A percentile compares a stretch with the other conserved stretches of the same genome.
Conservation (phyloP, 805 yeast genomes). For the Scheffersomyces coipomensis region DNA sequence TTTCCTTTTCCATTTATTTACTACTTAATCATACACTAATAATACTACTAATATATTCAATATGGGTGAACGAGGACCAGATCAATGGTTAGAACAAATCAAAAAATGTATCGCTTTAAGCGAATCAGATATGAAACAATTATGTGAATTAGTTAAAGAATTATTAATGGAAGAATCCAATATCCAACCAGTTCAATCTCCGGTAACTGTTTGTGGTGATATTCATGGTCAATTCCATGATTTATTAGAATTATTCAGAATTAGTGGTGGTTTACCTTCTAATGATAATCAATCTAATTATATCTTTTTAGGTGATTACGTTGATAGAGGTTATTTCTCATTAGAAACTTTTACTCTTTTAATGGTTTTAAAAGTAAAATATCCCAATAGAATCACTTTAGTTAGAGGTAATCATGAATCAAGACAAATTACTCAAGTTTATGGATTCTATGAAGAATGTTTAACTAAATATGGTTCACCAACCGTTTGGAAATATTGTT, state of each 20-base stretch:
- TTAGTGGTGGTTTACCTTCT: slow-evolving; percentile 90
- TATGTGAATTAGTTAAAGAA: slow-evolving; percentile 94
- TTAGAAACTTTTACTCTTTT: slow-evolving; percentile 90
- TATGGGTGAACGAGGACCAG: slow-evolving; percentile 82
- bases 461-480: slow-evolving; percentile 89
- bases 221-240: slow-evolving; percentile 99
- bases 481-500: slow-evolving; percentile 94
- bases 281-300: slow-evolving; percentile 63
- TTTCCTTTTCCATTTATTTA: no score
- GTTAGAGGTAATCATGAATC: slow-evolving; percentile 98
- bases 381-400: slow-evolving; percentile 79
- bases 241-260: slow-evolving; percentile 81
- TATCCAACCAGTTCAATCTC: slow-evolving; percentile 89
- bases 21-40: not conserved
- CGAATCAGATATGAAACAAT: slow-evolving; percentile 92
- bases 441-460: slow-evolving; percentile 97
- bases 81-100: slow-evolving; percentile 93
- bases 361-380: slow-evolving; percentile 90
- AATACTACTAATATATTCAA: slow-evolving; percentile 3
- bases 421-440: slow-evolving; percentile 97
- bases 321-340: slow-evolving; percentile 95
- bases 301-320: slow-evolving; percentile 92
- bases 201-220: slow-evolving; percentile 96
- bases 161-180: slow-evolving; percentile 93
- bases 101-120: slow-evolving; percentile 85